These are phyloP conservation scores for Russula griseocarnosa DNA, from an alignment of 768 basidiomycete species.

Conservation along the genomic window DNA sequence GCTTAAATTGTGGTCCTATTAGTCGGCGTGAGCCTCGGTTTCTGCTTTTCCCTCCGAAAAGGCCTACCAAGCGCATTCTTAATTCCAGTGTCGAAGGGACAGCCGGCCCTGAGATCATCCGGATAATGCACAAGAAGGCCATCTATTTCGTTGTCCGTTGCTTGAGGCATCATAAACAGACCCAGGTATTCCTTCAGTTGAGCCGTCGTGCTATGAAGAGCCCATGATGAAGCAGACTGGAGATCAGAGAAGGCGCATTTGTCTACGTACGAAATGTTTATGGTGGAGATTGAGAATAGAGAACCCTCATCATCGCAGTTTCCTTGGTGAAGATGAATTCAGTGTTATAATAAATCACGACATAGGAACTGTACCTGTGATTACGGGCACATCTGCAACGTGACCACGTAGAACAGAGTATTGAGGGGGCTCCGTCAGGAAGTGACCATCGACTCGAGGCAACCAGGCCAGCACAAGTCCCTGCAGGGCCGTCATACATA, in stretches of 20 bases:
- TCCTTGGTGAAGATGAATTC: slow-evolving; percentile 33
- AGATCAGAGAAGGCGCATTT: background rate
- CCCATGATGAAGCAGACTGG: background rate
- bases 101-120: slow-evolving; percentile 18
- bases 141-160: slow-evolving; percentile 25
- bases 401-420: slow-evolving; percentile 27
- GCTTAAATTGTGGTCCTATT: slow-evolving; percentile 26
- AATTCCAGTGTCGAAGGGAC: slow-evolving; percentile 27
- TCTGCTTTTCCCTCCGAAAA: background rate
- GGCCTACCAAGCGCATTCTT: slow-evolving; percentile 33
- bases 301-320: slow-evolving; percentile 62
- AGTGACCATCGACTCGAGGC: slow-evolving; percentile 32
- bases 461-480: slow-evolving; percentile 30
- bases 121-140: slow-evolving; percentile 30
- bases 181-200: slow-evolving; percentile 15
- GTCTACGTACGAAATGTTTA: slow-evolving; percentile 35
- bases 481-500: slow-evolving; percentile 19
- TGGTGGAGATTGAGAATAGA: slow-evolving; percentile 32
- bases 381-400: slow-evolving; percentile 29
- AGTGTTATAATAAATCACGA: background rate
- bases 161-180: slow-evolving; percentile 31
- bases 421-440: slow-evolving; percentile 30
- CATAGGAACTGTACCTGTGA: slow-evolving; percentile 24
- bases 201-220: background rate
- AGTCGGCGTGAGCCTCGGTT: background rate